Evolutionary conservation across 2,329 filamentous ascomycete species (phyloP), one percentile per base, ranked within the genome.

Genomic region (Pseudogymnoascus sp.): DNA sequence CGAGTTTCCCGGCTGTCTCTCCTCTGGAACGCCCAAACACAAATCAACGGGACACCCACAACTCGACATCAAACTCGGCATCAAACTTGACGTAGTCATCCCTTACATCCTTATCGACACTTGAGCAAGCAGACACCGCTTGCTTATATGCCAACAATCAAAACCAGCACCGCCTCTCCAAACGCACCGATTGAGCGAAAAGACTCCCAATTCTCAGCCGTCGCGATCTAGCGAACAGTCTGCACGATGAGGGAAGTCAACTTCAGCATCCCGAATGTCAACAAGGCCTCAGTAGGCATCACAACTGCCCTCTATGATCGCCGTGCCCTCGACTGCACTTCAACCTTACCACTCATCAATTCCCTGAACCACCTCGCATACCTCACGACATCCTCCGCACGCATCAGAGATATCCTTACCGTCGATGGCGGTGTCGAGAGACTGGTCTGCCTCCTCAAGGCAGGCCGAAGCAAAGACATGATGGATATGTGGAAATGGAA

Each of bases 401-500:
- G 95, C 67, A 99, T 99, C 76, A 87, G 95, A 71, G 95, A 99
- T 75, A 99, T 99, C 67, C 84, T 99, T 68, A 97, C 93, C 64
- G 91, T 99, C 78, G 95, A 99, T 89, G 95, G 95, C 77, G 95
- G 95, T 66, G 95, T 99, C 76, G 95, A 99, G 80, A 82, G 93
- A 68, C 81, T 99, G 70, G 91, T 99, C 74, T 97, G 92, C 83
- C 97, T 99, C 73, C 85, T 99, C 76, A 99, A 99, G 78, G 91
- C 96, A 77, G 95, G 95, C 67, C 85, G 95, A 74, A 97, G 91
- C 78, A 96, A 93, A 77, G 93, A 99, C 75, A 89, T 97, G 87
- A 97, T 97, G 93, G 93, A 97, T 76, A 96, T 96, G 90, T 99
- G 95, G 95, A 97, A 97, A 78, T 99, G 95, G 95, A 99, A 97